phyloP scores from a whole-genome alignment of 164 flowering plant species.

The Cinnamomum micranthum region DNA sequence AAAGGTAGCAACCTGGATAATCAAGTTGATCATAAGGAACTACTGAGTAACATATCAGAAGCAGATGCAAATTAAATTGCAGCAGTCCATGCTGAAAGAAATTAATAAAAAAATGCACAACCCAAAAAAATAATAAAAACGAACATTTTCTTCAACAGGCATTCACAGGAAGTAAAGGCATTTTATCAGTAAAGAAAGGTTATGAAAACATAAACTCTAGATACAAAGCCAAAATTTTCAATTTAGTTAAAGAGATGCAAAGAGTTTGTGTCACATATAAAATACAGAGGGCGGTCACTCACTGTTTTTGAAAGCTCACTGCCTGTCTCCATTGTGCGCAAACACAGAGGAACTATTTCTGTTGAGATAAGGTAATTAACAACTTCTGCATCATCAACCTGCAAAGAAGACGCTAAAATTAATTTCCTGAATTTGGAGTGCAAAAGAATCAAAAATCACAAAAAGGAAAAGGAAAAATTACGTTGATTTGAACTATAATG shows the following conservation, averaged over 20 bases:
- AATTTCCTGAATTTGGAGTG: too few species aligned
- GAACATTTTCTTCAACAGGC: background rate
- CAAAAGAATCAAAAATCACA: too few species aligned
- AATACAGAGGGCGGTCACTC: constrained; percentile 19
- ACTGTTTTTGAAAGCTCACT: constrained; percentile 88
- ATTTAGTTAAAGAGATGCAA: background rate
- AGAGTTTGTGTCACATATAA: background rate
- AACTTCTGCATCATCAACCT: constrained; percentile 93
- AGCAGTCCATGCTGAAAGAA: background rate
- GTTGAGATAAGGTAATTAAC: constrained; percentile 74
- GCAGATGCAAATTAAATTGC: background rate
- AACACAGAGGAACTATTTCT: constrained; percentile 31
- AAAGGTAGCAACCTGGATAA: constrained; percentile 87
- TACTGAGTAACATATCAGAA: background rate
- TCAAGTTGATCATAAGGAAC: background rate
- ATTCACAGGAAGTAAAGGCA: too few species aligned
- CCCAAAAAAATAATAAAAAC: background rate
- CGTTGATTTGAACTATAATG: too few species aligned
- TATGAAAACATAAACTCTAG: background rate
- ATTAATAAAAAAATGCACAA: background rate
- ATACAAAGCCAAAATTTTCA: background rate
- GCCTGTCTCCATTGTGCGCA: constrained; percentile 95
- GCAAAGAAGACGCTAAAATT: constrained; percentile 13
- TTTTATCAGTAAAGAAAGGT: too few species aligned
- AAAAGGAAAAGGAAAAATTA: too few species aligned